Evolutionary conservation across 129 eudicot genomes (phyloP), one percentile per base, ranked within the genome.

Genomic region (Flaveria sonorensis): DNA sequence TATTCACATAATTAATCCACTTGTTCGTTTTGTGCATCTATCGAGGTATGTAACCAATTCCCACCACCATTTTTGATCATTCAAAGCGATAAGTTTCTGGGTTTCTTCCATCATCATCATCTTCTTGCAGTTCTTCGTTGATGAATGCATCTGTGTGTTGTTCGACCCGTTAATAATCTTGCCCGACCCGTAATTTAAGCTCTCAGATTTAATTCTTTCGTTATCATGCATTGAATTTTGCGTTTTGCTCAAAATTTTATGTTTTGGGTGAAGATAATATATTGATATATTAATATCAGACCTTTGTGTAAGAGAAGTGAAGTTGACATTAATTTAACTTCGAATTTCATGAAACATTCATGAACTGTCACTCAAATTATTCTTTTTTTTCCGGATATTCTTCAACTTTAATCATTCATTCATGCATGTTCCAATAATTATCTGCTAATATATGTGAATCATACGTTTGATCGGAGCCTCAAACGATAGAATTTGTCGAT

Each of bases 251-350:
- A 48, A 48, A 11, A 11, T 48, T 77, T 68, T 7, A 50, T 10
- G n/a, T 16, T 28, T 79, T 79, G 43, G 79, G 75, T 68, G 62
- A 55, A 73, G 75, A 66, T 52, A 80, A 53, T 66, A 67, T 45
- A 45, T 45, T 45, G 1, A 45, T 43, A 43, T 3, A 43, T 45
- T 45, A 45, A 45, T 45, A 45, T 3, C 3, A 42, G 48, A 66
- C 84, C 79, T 80, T 80, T 74, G 84, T 75, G 79, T 80, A 67
- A 24, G 13, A 71, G 40, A 72, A 52, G 55, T 74, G 45, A 73
- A 66, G 79, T 80, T 73, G 70, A 73, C 79, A 73, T 66, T 66
- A 74, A 74, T 51, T 67, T 74, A 52, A 50, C 73, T 80, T 55
- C 2, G 16, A 55, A 67, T 69, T 60, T 81, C 39, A 75, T 70